Base-by-base conservation (phyloP, 495 filamentous ascomycete species). In the Astrothelium macrocarpum region DNA sequence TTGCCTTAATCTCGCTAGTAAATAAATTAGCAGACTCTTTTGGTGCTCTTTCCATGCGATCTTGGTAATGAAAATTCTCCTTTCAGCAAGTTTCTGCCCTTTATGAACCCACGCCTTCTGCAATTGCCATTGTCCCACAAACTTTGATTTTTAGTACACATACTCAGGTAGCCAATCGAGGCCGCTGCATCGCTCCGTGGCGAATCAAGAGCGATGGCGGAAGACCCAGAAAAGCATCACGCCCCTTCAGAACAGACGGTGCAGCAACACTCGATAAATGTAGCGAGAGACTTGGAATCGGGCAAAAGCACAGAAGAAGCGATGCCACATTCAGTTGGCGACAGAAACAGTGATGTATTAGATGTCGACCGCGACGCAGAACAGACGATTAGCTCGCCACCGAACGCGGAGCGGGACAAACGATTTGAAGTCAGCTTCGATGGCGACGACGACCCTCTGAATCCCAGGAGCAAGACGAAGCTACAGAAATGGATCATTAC, bases 401-500 rank as follows among this genome's bases (percentile, higher is more conserved):
- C 32, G 31, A 60, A 65, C 16, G 53, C 16, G 18, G 67, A 64
- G 28, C 16, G 25, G 20, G 66, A 67, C 36, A 68, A 70, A 32
- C 49, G 64, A 18, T 90, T 82, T 64, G 81, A 84, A 64, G 90
- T 95, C 36, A 71, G 72, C 5, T 95, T 88, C 86, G 84, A 86
- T 61, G 84, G 81, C 7, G 87, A 90, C 32, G 73, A 78, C 45
- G 93, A 97, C 73, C 85, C 88, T 0, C 64, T 80, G 74, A 86
- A 86, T 68, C 93, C 93, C 11, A 79, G 85, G 59, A 88, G 80
- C 67, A 86, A 59, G 53, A 78, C 74, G n/a, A 79, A 72, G n/a
- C 70, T 75, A 23, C 78, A 82, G 46, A 90, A 89, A 66, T 97
- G 94, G 93, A 32, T 86, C n/a, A 85, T 94, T 62, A 83, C 89